Conservation (phyloP, 352 stramenopile species). For the Globisporangium paroecandrum region DNA sequence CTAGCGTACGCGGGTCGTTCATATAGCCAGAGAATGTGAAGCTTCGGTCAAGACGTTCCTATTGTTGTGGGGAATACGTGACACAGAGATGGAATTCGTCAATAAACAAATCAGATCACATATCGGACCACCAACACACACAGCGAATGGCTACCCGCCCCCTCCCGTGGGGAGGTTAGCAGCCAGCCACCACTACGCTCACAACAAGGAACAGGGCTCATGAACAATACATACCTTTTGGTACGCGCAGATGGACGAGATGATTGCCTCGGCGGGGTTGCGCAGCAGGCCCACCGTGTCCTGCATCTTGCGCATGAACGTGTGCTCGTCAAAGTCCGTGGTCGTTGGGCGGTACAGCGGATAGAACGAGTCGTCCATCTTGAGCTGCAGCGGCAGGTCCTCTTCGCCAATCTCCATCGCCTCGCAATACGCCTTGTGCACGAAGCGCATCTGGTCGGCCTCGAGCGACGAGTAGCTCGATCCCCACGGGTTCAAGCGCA, state of each 20-base stretch:
- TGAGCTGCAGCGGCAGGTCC: conserved; percentile 76
- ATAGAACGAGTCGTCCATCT: conserved; percentile 86
- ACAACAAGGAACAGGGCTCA: not conserved
- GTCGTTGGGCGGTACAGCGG: conserved; percentile 68
- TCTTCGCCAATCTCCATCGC: conserved; percentile 81
- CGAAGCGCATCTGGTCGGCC: conserved; percentile 81
- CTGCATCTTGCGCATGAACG: conserved; percentile 87
- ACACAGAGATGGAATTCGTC: not conserved
- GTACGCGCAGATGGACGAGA: conserved; percentile 84
- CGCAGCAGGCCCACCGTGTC: conserved; percentile 74
- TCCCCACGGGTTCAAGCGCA: conserved; percentile 78
- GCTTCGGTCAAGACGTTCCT: conserved; percentile 71
- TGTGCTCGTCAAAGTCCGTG: conserved; percentile 84
- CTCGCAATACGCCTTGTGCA: conserved; percentile 85
- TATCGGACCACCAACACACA: not conserved
- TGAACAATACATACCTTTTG: conserved; percentile 34
- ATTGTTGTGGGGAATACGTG: not conserved
- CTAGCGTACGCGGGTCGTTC: conserved; percentile 74
- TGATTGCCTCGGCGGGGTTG: conserved; percentile 81
- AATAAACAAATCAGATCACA: conserved; percentile 4
- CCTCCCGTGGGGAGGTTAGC: not conserved
- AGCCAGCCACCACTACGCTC: not conserved
- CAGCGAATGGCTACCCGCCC: not conserved
- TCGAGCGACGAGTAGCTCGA: conserved; percentile 84
- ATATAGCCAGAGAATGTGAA: conserved; percentile 79